Evolutionary conservation across 805 yeast genomes (phyloP).

Genomic region (Ogataea zsoltii): DNA sequence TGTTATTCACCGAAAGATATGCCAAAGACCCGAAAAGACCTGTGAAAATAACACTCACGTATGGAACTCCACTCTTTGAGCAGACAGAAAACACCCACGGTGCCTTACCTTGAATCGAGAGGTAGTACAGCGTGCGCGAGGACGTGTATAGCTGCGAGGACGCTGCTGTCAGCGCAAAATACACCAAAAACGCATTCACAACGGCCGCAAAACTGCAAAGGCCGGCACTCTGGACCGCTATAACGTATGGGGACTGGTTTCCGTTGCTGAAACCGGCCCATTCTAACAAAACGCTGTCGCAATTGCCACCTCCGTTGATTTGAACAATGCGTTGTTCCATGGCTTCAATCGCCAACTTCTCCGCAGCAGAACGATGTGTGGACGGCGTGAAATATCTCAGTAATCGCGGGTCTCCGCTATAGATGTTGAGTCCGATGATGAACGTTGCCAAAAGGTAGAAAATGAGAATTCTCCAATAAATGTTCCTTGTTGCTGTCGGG

Average conservation of each 20-base stretch:
- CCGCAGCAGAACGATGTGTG: conserved; percentile 22
- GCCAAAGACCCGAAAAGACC: conserved; percentile 62
- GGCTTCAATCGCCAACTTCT: conserved; percentile 3
- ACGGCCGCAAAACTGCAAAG: conserved; percentile 50
- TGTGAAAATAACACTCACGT: conserved; percentile 64
- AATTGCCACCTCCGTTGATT: conserved; percentile 30
- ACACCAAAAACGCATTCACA: conserved; percentile 52
- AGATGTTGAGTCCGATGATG: conserved; percentile 68
- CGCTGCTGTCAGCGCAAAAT: conserved; percentile 59
- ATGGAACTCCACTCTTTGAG: conserved; percentile 69
- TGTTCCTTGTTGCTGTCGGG: conserved; percentile 74
- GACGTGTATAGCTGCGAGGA: conserved; percentile 60
- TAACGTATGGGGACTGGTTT: conserved; percentile 57
- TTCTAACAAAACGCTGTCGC: conserved; percentile 24
- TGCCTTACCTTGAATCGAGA: conserved; percentile 57
- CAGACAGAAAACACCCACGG: conserved; percentile 63
- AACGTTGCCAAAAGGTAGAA: conserved; percentile 69
- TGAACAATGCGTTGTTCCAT: conserved; percentile 22
- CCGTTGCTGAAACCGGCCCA: conserved; percentile 45
- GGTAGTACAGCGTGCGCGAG: conserved; percentile 56
- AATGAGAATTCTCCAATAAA: conserved; percentile 67
- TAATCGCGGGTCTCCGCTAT: conserved; percentile 76
- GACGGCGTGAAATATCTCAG: conserved; percentile 50
- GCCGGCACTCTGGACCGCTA: conserved; percentile 55
- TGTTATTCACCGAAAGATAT: conserved; percentile 56